Conservation (phyloP, 108 stramenopile species). For the Stephanodiscus minutulus region DNA sequence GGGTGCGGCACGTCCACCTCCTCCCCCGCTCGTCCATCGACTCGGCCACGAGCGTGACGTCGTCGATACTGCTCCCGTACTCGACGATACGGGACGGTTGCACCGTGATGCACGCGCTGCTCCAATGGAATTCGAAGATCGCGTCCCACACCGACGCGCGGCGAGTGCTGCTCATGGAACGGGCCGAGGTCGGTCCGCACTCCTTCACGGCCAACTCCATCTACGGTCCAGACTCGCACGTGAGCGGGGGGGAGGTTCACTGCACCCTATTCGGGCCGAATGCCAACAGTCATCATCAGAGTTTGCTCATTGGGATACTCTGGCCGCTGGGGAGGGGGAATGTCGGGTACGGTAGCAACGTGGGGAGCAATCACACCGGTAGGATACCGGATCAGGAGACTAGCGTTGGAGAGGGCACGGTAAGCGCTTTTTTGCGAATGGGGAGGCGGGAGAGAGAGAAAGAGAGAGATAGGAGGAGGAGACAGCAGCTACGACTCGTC, state of each 20-base stretch:
- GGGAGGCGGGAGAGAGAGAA: too few relatives aligned
- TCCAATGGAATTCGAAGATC: slow-evolving; percentile 75
- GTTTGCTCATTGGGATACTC: slow-evolving; percentile 84
- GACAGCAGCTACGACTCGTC: too few relatives aligned
- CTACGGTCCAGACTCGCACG: slow-evolving; percentile 86
- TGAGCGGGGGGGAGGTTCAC: slow-evolving; percentile 81
- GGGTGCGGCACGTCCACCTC: slow-evolving; percentile 60
- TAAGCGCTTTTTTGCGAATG: too few relatives aligned
- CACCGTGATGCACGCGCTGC: slow-evolving; percentile 56
- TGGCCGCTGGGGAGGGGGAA: slow-evolving; percentile 95
- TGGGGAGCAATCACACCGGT: slow-evolving; percentile 96
- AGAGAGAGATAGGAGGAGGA: too few relatives aligned
- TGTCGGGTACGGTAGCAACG: slow-evolving; percentile 94
- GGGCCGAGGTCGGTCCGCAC: slow-evolving; percentile 63
- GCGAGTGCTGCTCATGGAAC: slow-evolving; percentile 72
- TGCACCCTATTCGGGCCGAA: slow-evolving; percentile 85
- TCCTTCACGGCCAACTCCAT: slow-evolving; percentile 67
- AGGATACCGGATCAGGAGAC: slow-evolving; percentile 93
- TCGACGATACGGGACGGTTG: slow-evolving; percentile 53
- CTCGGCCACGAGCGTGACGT: slow-evolving; percentile 56
- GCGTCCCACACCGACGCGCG: slow-evolving; percentile 55
- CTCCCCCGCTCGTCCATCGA: slow-evolving; percentile 54
- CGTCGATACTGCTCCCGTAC: slow-evolving; percentile 59
- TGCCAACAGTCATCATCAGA: slow-evolving; percentile 90
- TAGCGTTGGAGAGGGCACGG: slow-evolving; percentile 87